phyloP scores from a whole-genome alignment of 805 yeast species.

The Suhomyces faveliae region DNA sequence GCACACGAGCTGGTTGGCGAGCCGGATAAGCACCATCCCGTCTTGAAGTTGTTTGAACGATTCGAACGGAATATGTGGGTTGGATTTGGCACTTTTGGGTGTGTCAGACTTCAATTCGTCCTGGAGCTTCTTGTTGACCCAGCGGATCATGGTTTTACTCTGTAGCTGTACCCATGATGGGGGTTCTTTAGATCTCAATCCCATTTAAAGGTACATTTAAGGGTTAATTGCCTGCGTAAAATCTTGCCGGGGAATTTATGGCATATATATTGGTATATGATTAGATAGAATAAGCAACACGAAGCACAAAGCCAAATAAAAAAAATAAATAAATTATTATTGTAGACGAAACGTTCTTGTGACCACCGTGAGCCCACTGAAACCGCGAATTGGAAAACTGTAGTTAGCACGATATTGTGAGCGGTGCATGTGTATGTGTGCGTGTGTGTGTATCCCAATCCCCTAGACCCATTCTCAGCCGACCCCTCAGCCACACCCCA shows the following conservation, averaged over 20 bases:
- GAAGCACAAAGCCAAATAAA: background rate
- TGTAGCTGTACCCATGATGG: conserved; percentile 43
- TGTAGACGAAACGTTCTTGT: background rate
- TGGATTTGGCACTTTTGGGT: conserved; percentile 4
- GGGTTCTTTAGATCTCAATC: conserved; percentile 1
- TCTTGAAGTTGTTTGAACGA: conserved; percentile 36
- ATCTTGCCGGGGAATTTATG: background rate
- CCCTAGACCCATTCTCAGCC: no score
- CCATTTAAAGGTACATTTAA: background rate
- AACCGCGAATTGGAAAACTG: background rate
- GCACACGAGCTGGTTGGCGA: conserved; percentile 34
- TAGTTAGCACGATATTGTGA: background rate
- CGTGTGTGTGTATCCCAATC: no score
- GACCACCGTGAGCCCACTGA: background rate
- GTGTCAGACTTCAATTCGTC: conserved; percentile 7
- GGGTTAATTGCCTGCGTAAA: background rate
- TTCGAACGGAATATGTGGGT: conserved; percentile 12
- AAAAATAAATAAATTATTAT: background rate
- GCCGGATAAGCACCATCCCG: conserved; percentile 39
- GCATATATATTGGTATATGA: background rate
- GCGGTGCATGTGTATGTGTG: no score
- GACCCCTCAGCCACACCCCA: background rate
- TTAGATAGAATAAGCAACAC: background rate
- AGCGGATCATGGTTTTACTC: conserved; percentile 48
- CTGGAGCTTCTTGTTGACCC: conserved; percentile 45